Conservation (phyloP, 345 rosid genomes). For the Pistacia integerrima region DNA sequence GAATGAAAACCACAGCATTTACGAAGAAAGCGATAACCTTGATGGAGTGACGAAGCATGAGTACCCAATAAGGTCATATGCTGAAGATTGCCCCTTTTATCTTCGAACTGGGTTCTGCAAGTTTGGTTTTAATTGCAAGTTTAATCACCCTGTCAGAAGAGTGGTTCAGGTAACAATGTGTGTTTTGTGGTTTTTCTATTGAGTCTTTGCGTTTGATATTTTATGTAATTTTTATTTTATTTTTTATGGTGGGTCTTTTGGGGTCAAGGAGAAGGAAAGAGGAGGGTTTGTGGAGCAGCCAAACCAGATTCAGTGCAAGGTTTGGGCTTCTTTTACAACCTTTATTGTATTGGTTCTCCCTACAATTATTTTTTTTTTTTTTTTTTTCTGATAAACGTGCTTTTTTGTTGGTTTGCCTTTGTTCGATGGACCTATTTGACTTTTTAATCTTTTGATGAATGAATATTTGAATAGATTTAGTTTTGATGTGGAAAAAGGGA, state of each 20-base stretch:
- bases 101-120: slow-evolving; percentile 23
- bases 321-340: slow-evolving; percentile 6
- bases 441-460: slow-evolving; percentile 5
- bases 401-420: slow-evolving; percentile 1
- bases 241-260: background rate
- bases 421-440: background rate
- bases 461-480: background rate
- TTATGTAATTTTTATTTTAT: background rate
- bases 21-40: background rate
- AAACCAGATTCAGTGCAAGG: slow-evolving; percentile 37
- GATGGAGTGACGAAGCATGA: slow-evolving; percentile 1
- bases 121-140: slow-evolving; percentile 29
- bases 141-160: slow-evolving; percentile 28
- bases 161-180: slow-evolving; percentile 1
- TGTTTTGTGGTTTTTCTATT: background rate
- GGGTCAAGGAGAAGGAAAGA: slow-evolving; percentile 23
- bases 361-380: too few species aligned
- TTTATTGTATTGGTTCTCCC: background rate
- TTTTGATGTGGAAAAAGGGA: background rate
- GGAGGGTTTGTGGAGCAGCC: slow-evolving; percentile 21
- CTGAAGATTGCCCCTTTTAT: slow-evolving; percentile 27
- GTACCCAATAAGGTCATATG: slow-evolving; percentile 29
- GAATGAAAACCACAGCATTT: background rate
- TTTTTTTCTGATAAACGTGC: background rate
- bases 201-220: background rate